Evolutionary conservation across 1,284 basidiomycete species (phyloP), one percentile per base, ranked within the genome.

Genomic region (Cryptococcus depauperatus): DNA sequence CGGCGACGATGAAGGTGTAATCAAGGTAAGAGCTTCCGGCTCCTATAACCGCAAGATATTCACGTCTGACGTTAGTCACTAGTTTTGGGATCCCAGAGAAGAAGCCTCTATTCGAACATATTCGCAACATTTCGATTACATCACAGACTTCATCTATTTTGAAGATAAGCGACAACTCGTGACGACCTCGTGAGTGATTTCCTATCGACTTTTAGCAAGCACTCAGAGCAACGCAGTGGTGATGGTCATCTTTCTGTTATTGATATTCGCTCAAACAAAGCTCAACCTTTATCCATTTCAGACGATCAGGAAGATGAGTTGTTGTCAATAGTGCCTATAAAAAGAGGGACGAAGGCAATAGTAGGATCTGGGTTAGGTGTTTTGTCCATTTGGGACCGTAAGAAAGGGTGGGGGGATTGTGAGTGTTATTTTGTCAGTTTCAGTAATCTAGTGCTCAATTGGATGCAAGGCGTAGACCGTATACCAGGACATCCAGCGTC

Each of bases 271-370:
- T 82, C 81, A 28, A 89, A 80, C 62, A 87, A 82, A 62, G 58
- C 76, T 9, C 77, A 81, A 44, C 85, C 86, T 2, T 69, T 84
- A 48, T 80, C 82, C 0, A 82, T 87, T 41, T 88, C 85, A 14
- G 89, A 93, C 62, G 88, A 96, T 71, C 92, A 97, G 68, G 92
- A 96, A 64, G 92, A 97, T 65, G 92, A 96, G 63, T 73, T 96
- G 22, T 75, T 96, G 5, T 88, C 85, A 4, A 79, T 92, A 43
- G 80, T 84, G 13, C 69, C 85, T 5, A 86, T 96, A 62, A 88
- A 85, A 74, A 79, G 80, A 81, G 82, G 76, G 3, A 74, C 80
- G 25, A 95, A 95, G 69, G 75, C 84, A 11, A 81, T 91, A 4
- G 84, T 95, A 2, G 92, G 92, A 7, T 91, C 89, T 0, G 90